Evolutionary conservation across 495 filamentous ascomycete genomes (phyloP), one percentile per base, ranked within the genome.

Genomic region (Penicillium salamii): DNA sequence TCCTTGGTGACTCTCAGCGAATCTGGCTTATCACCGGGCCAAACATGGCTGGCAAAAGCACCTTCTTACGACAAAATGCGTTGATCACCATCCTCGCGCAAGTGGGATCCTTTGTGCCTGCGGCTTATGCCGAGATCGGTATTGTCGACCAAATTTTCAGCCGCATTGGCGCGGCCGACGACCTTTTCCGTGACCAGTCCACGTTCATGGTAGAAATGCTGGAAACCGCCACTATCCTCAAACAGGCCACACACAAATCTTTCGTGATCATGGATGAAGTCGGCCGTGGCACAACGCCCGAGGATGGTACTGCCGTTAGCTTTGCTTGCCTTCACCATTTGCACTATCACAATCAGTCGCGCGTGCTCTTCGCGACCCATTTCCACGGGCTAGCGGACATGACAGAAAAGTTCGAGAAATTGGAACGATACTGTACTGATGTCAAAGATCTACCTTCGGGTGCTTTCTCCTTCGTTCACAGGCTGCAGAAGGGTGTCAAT

Each of bases 221-320:
- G 6, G 78, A 80, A 35, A 78, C 77, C 11, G 75, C 77, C 3
- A 59, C 77, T 0, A 78, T 80, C 14, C 62, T 81, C 34, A 75
- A 74, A 24, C 72, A 82, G 40, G 77, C 76, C 3, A 79, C 69
- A 1, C 46, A 68, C 12, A 71, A 73, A 7, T 81, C 84, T 0
- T 91, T 98, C 54, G 93, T 97, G n/a, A 90, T 98, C 61, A 97
- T 98, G 92, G 93, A 98, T 62, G 93, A 98, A 71, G 85, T 98
- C 15, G 93, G 93, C 0, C 80, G 93, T 17, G 93, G 93, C 2
- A 98, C 95, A 7, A 95, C 91, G 2, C 90, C 93, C 1, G 83
- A 88, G 51, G 95, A 97, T 60, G 95, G 93, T 3, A 77, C 85
- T 8, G 95, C 93, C 2, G 83, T 98, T 9, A 90, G 89, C 6